Evolutionary conservation across 768 basidiomycete species (phyloP), one percentile per base, ranked within the genome.

Genomic region (Hypholoma fasciculare): DNA sequence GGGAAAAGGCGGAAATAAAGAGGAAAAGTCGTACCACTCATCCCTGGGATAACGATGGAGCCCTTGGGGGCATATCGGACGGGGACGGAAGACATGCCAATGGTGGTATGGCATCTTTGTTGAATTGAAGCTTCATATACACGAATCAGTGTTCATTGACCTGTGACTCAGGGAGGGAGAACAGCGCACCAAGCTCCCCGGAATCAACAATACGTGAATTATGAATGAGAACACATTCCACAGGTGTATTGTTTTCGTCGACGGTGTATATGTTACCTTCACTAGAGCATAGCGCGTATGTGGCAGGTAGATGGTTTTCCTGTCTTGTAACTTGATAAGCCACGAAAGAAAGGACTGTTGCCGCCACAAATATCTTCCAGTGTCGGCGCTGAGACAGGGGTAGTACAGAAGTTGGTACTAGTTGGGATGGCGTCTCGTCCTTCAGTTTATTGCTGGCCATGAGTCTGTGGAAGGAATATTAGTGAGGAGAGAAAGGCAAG

Each of bases 1-100:
- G 27, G 30, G 16, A 42, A 12, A 46, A 5, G 4, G 36, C 6
- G 12, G 43, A 26, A 9, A 6, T 8, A 17, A 13, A 8, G 40
- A n/a, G n/a, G n/a, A n/a, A 20, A 51, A 58, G 26, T 38, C 83
- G 62, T 61, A 88, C 88, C 89, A 68, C 81, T 87, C 50, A 92
- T 68, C 0, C 90, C 90, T 7, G 90, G 90, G 39, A 91, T 79
- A 42, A 90, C 72, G 54, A 88, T 82, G 36, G 88, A 79, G 12
- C 83, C 85, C 39, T 76, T 67, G 42, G 78, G 72, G 52, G 86
- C 76, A 71, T 78, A 82, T 50, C 78, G 83, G 49, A 85, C 72
- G 52, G 59, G 17, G 16, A 64, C 16, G 19, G 43, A 23, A 7
- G 49, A 0, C 34, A 37, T 57, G n/a, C 23, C 57, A 46, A 51